Evolutionary conservation across 192 early-diverging fungal species (phyloP).

Genomic region (Coemansia sp.): DNA sequence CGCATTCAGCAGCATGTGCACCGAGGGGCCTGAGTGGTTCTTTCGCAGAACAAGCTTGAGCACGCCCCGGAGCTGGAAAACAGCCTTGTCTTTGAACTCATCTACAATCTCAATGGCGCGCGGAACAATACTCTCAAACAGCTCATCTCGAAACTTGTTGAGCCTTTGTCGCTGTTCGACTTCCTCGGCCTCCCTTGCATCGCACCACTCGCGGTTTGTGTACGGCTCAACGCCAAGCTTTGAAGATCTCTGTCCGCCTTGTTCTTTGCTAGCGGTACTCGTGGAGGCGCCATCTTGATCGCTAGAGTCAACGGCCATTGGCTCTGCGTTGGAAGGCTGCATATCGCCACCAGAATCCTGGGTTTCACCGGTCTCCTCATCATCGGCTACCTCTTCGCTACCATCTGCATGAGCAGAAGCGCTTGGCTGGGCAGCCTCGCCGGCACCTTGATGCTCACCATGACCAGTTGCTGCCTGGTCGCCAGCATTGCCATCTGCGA

Average conservation of each 20-base stretch:
- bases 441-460: not conserved
- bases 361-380: slow-evolving; percentile 47
- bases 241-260: not conserved
- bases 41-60: slow-evolving; percentile 49
- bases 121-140: slow-evolving; percentile 56
- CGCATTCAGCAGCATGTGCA: slow-evolving; percentile 43
- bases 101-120: slow-evolving; percentile 41
- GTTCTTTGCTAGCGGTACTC: not conserved
- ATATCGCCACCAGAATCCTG: not conserved
- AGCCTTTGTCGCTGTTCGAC: slow-evolving; percentile 28
- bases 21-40: slow-evolving; percentile 16
- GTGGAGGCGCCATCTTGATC: slow-evolving; percentile 59
- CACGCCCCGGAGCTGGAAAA: slow-evolving; percentile 33
- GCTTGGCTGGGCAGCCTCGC: not conserved
- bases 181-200: slow-evolving; percentile 34
- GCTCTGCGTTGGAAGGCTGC: slow-evolving; percentile 21
- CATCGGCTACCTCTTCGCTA: slow-evolving; percentile 13
- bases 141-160: slow-evolving; percentile 54
- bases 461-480: not conserved
- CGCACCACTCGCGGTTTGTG: slow-evolving; percentile 37
- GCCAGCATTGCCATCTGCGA: not conserved
- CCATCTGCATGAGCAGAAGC: not conserved
- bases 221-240: slow-evolving; percentile 26
- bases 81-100: slow-evolving; percentile 43
- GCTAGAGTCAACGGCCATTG: slow-evolving; percentile 39